Base-by-base conservation (phyloP, 1,284 basidiomycete genomes). In the Cryptococcus sp. region DNA sequence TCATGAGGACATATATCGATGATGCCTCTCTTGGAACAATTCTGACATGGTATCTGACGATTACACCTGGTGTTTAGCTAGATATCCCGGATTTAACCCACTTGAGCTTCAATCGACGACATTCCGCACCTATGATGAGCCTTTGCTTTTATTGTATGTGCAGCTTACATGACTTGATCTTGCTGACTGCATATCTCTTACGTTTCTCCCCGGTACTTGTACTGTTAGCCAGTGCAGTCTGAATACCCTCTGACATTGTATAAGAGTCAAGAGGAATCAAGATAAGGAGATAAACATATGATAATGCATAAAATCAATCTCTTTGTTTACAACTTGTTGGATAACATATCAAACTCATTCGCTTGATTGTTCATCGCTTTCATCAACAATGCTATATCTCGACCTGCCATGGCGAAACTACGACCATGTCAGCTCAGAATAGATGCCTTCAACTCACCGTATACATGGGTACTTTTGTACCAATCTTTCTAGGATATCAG, bases 351-450 rank as follows among this genome's bases (percentile, higher is more conserved):
- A n/a, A 56, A 46, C 14, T 30, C 38, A 2, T 50, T 45, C 5
- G 53, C 58, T 46, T 63, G 61, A 46, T 60, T 41, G 8, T 2
- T n/a, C 64, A 65, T 65, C 6, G 42, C 64, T 13, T 34, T 46
- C 6, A 66, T 37, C 33, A 66, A 43, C 34, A 64, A 34, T 7
- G 60, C 58, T 14, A 64, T 55, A 47, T 66, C 64, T 13, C 62
- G 48, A 4, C 60, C 60, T 14, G 57, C 58, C 64, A 66, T 66
- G n/a, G 56, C 64, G 41, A 58, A 65, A 37, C 64, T 63, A 41
- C n/a, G n/a, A 41, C 32, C 3, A 2, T 30, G 13, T 49, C 13
- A 46, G 45, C 13, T 32, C 30, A 8, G 31, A 37, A 49, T 34
- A n/a, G 46, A 41, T 44, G 14, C 30, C 11, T 32, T 31, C 11